Evolutionary conservation across 768 basidiomycete species (phyloP).

Genomic region (Clavulina sp.): DNA sequence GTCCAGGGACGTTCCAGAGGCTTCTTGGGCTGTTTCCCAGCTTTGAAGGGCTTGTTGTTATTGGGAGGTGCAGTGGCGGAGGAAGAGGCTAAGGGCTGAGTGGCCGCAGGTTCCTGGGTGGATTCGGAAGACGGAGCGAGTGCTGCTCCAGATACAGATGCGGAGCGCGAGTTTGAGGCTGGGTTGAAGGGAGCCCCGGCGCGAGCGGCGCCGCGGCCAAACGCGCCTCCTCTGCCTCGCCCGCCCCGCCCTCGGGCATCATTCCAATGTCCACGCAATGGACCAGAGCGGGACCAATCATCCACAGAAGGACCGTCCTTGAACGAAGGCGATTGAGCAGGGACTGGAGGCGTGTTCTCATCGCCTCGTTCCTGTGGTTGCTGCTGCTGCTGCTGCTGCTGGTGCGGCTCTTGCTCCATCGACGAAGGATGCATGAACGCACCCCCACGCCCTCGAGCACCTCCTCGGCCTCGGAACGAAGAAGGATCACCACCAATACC

Average conservation of each 20-base stretch:
- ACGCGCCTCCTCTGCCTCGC: background rate
- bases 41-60: too few relatives aligned
- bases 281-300: too few relatives aligned
- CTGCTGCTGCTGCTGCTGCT: background rate
- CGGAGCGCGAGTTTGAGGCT: slow-evolving; percentile 2
- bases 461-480: slow-evolving; percentile 43
- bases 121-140: background rate
- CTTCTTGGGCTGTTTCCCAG: too few relatives aligned
- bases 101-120: slow-evolving; percentile 1
- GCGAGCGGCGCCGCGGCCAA: slow-evolving; percentile 6
- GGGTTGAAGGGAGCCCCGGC: slow-evolving; percentile 13
- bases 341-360: background rate
- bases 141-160: background rate
- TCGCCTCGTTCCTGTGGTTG: background rate
- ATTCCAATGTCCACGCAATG: too few relatives aligned
- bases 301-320: slow-evolving; percentile 13
- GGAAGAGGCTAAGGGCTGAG: background rate
- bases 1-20: slow-evolving; percentile 72
- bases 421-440: slow-evolving; percentile 12
- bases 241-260: too few relatives aligned
- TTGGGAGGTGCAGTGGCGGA: too few relatives aligned
- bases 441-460: slow-evolving; percentile 31
- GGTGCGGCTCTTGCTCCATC: slow-evolving; percentile 16
- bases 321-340: background rate
- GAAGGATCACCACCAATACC: slow-evolving; percentile 26